These are phyloP conservation scores for Clathrus columnatus DNA, from an alignment of 768 basidiomycete species.

Conservation along the genomic window DNA sequence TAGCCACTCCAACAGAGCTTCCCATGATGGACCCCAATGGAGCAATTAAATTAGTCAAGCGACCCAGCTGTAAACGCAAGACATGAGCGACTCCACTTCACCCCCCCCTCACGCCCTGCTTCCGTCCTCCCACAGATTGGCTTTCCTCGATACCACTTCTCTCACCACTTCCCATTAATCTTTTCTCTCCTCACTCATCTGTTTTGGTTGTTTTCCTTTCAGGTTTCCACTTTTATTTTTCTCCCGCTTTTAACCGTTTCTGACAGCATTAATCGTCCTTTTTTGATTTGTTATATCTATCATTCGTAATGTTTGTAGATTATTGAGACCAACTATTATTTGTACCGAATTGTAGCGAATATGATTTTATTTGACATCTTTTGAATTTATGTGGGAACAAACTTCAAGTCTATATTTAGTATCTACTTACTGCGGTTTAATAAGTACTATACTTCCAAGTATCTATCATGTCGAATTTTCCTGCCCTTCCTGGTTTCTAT, in stretches of 20 bases:
- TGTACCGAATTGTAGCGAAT: neutral
- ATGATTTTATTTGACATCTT: no score
- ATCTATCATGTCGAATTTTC: conserved; percentile 27
- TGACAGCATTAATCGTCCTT: neutral
- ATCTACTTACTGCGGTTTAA: neutral
- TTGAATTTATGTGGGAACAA: no score
- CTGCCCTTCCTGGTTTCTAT: conserved; percentile 56
- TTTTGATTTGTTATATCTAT: neutral
- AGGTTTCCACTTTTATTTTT: neutral
- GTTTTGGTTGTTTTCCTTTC: neutral
- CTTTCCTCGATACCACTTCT: no score
- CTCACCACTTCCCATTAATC: neutral
- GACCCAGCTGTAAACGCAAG: conserved; percentile 55
- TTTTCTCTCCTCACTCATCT: neutral
- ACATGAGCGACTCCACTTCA: conserved; percentile 15
- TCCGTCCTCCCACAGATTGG: no score
- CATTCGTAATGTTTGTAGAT: neutral
- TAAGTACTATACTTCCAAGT: neutral
- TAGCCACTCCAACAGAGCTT: conserved; percentile 64
- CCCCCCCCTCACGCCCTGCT: no score
- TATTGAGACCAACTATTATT: neutral
- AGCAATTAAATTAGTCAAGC: conserved; percentile 47
- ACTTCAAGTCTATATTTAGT: neutral
- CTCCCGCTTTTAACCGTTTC: neutral
- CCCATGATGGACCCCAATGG: conserved; percentile 52